A percentile compares a stretch with the other conserved stretches of the same genome.
Evolutionary conservation across 441 rosid genomes (phyloP).

Genomic region (Eutrema salsugineum): DNA sequence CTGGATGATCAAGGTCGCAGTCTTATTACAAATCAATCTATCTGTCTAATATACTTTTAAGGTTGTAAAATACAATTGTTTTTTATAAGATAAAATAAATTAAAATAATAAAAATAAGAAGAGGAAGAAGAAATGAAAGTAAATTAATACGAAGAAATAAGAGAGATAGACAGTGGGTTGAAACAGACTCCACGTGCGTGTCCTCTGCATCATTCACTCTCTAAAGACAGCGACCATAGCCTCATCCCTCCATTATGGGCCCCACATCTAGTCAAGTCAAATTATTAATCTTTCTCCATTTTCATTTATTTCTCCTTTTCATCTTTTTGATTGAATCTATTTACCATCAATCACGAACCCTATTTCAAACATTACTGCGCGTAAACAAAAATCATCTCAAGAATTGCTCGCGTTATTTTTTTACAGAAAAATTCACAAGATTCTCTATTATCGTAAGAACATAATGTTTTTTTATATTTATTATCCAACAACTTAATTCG

Average conservation of each 20-base stretch:
- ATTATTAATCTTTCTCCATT: slow-evolving; percentile 16
- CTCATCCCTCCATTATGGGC: slow-evolving; percentile 9
- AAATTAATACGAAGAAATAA: background rate
- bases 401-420: background rate
- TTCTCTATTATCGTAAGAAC: no score
- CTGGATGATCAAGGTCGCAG: slow-evolving; percentile 6
- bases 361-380: slow-evolving; percentile 22
- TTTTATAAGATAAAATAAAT: background rate
- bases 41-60: slow-evolving; percentile 25
- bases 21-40: slow-evolving; percentile 12
- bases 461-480: no score
- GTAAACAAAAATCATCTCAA: background rate
- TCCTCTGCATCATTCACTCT: slow-evolving; percentile 38
- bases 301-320: background rate
- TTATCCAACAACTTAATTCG: no score
- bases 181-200: slow-evolving; percentile 35
- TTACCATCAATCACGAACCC: slow-evolving; percentile 29
- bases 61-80: slow-evolving; percentile 14
- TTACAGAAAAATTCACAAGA: background rate
- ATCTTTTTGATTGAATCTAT: slow-evolving; percentile 21
- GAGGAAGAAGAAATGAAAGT: background rate
- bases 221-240: slow-evolving; percentile 31
- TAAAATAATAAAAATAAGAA: background rate
- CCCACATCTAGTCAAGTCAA: slow-evolving; percentile 25
- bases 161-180: slow-evolving; percentile 22